Evolutionary conservation across 345 rosid species (phyloP), one percentile per base, ranked within the genome.

Genomic region (Jatropha curcas): DNA sequence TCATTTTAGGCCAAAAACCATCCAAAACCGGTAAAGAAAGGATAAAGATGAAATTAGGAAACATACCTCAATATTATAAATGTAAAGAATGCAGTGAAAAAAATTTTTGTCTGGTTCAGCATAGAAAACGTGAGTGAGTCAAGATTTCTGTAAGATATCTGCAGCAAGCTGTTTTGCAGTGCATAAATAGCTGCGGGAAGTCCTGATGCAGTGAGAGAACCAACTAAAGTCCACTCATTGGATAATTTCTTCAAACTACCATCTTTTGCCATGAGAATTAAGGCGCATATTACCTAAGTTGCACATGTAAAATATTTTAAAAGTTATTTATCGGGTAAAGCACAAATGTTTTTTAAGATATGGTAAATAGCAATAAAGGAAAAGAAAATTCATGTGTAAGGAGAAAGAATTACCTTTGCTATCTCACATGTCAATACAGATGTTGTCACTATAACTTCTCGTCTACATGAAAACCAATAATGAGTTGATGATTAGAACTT

Each of bases 171-270:
- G 82, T 96, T 96, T 78, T 96, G 98, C 77, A 96, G 76, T 4
- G 99, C 99, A 61, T 96, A 96, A 48, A 96, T 88, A 46, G 94
- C 97, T 11, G 98, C 98, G 65, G 98, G 99, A 76, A 91, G 96
- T 75, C 97, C 99, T 6, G 99, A 96, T 68, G 99, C 95, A 64
- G 97, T 91, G 78, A 96, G 79, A 30, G 99, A 96, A 34, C 90
- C 91, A 60, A 88, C 77, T 86, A 92, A 83, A 53, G 93, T 90
- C 99, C 99, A 96, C 75, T 96, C 82, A 39, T 71, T 85, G 24
- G 80, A 79, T 51, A 87, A 67, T 77, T 84, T 86, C 88, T 78
- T 82, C 86, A 93, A 77, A 76, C 74, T 89, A 53, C 99, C 98
- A 52, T 90, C 82, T 86, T 79, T 90, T 68, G 85, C 89, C 98